A percentile compares a stretch with the other conserved stretches of the same genome.
Conservation (phyloP, 2,329 filamentous ascomycete species). For the Gaeumannomyces sp. region DNA sequence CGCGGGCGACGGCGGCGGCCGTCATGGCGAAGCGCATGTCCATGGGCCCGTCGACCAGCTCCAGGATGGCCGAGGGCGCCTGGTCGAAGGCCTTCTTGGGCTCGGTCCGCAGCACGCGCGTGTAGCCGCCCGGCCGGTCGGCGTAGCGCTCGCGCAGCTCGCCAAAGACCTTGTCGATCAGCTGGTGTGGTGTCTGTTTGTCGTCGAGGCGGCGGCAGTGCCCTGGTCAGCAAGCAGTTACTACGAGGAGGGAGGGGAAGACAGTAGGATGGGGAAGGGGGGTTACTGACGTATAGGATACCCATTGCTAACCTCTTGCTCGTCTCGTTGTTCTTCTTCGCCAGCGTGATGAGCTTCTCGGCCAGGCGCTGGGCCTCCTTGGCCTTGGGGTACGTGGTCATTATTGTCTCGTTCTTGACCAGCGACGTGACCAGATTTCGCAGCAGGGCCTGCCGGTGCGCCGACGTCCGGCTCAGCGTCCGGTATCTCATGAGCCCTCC, state of each 20-base stretch:
- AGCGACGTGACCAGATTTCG: conserved; percentile 95
- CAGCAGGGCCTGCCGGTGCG: conserved; percentile 86
- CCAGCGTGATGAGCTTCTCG: conserved; percentile 89
- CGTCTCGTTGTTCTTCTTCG: conserved; percentile 86
- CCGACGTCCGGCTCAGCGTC: conserved; percentile 76
- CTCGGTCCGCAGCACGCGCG: conserved; percentile 86
- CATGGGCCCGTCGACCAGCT: conserved; percentile 88
- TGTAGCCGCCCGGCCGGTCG: conserved; percentile 82
- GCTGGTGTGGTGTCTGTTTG: conserved; percentile 56
- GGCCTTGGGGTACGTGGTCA: conserved; percentile 92
- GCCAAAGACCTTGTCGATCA: conserved; percentile 84
- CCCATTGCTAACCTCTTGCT: conserved; percentile 67
- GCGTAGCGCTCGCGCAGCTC: conserved; percentile 74
- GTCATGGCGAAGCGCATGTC: conserved; percentile 95
- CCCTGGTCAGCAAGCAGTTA: conserved; percentile 1
- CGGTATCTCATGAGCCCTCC: conserved; percentile 83
- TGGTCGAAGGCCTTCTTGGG: conserved; percentile 79
- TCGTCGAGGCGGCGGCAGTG: no score
- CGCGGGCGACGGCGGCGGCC: conserved; percentile 71
- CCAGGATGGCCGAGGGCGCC: conserved; percentile 82
- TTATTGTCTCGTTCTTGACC: conserved; percentile 86
- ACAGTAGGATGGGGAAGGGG: no score
- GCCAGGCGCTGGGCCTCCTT: conserved; percentile 93
- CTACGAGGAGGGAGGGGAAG: background rate
- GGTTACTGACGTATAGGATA: conserved; percentile 72